phyloP scores from a whole-genome alignment of 1,139 yeast genomes.

The Zygotorulaspora mrakii region DNA sequence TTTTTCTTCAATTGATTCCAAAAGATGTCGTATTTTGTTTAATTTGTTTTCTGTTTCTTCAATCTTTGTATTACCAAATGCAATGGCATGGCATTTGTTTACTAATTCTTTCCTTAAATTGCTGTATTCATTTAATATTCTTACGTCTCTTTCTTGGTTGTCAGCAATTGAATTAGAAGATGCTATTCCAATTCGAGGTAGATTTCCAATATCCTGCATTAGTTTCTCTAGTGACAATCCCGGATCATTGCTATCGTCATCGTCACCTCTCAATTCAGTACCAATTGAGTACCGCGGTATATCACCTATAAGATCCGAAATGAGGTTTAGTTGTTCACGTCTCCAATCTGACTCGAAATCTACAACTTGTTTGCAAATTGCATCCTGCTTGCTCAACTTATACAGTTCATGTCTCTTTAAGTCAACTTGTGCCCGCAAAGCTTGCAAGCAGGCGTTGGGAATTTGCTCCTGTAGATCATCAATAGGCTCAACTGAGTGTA shows the following conservation, averaged over 20 bases:
- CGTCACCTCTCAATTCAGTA: conserved; percentile 17
- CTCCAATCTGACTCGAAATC: conserved; percentile 22
- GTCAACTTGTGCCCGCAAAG: conserved; percentile 3
- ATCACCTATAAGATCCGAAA: conserved; percentile 26
- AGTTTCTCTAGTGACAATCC: conserved; percentile 20
- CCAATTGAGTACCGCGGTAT: conserved; percentile 19
- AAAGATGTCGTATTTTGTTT: conserved; percentile 11
- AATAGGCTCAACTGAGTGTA: not conserved
- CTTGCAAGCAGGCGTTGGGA: conserved; percentile 2
- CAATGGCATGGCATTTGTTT: conserved; percentile 21
- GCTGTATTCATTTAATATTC: conserved; percentile 24
- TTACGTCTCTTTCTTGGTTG: conserved; percentile 7
- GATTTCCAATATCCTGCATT: conserved; percentile 21
- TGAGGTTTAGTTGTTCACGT: conserved; percentile 16
- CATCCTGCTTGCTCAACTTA: conserved; percentile 9
- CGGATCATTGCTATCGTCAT: conserved; percentile 7
- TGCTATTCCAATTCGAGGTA: conserved; percentile 19
- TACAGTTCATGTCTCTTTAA: conserved; percentile 1
- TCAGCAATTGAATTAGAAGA: conserved; percentile 9
- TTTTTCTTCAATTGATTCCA: conserved; percentile 11
- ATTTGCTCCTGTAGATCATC: conserved; percentile 8
- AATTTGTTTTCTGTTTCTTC: conserved; percentile 11
- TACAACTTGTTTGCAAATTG: conserved; percentile 15
- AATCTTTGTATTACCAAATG: conserved; percentile 14
- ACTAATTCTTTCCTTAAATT: conserved; percentile 20